Evolutionary conservation across 2,329 filamentous ascomycete genomes (phyloP), one percentile per base, ranked within the genome.

Genomic region (Sporothrix curviconia): DNA sequence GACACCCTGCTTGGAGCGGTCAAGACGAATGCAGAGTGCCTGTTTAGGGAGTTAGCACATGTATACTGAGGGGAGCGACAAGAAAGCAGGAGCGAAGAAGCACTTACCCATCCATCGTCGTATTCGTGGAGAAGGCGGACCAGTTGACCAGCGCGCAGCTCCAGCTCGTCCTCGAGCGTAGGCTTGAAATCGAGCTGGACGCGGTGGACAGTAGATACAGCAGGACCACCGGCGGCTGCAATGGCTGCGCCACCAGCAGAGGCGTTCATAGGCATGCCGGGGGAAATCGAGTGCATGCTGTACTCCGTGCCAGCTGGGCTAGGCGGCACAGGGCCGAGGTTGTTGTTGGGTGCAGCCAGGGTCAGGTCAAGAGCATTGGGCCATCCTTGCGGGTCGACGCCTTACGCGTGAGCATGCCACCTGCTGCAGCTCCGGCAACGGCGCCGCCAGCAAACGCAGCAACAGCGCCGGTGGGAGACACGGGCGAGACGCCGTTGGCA

Each of bases 111-210:
- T 66, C 94, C 94, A 73, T 99, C 94, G 69, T 99, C 94, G 67
- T 97, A 99, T 73, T 96, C 92, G 68, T 97, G 92, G 54, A 97
- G 78, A 62, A 99, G 77, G 62, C 92, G 83, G 52, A 97, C 90
- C 50, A 99, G 78, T 61, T 95, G 86, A 54, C 94, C 94, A 58
- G 86, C 83, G 61, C 78, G 81, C 44, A 99, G 79, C 61, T 84
- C 88, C 67, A 99, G 78, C 73, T 99, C 94, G 68, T 99, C 94
- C 6, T 90, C 87, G 79, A 97, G 86, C 3, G 89, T 92, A 25
- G 94, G 92, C 70, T 84, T 87, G 72, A 97, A 99, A 71, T 96
- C 92, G 64, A 97, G 83, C 71, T 96, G 90, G 34, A 97, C 90
- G 62, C 94, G 90, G 71, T 97, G 88, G 56, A 97, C 92, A 63